Base-by-base conservation (phyloP, 352 stramenopile species). In the Aphanomyces euteiches region DNA sequence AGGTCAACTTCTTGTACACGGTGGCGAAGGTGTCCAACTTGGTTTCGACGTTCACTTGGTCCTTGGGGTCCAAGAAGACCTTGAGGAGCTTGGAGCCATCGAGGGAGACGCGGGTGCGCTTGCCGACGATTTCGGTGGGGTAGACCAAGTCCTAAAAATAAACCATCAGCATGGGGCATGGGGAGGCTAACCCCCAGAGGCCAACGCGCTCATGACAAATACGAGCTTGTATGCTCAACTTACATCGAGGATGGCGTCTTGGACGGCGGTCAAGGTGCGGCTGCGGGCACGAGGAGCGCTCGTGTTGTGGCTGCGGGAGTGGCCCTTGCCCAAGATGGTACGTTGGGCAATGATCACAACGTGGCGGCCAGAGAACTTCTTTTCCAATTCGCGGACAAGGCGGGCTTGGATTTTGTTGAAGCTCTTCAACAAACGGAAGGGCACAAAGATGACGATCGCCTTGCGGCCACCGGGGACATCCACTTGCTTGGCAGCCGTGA, bases 1-100 rank as follows among this genome's bases (percentile, higher is more conserved):
- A 99, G 78, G 97, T 99, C 72, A 99, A 90, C 90, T 99, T 99
- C 83, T 98, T 98, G 93, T 99, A 99, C 72, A 99, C 97, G 69
- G 91, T 95, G 72, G 96, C 89, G 79, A 99, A 99, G 37, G 97
- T 99, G 78, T 99, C 97, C n/a, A 98, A 90, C 85, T 99, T 98
- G 73, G 91, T 98, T 87, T 99, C 97, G 38, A 99, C 96, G 84
- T 99, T 99, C 60, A 98, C 95, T 82, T 99, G 92, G 79, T 99
- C 97, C 87, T 98, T 99, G 70, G 93, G 87, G 84, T 99, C 96
- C 61, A 99, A 84, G 79, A 96, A 98, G 59, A 99, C 96, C 84
- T 99, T 99, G 7, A 99, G 80, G 63, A 98, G 83, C 85, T 99
- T 98, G 73, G 92, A 95, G 84, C 97, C 96, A 76, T 99, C 96